These are phyloP conservation scores for Irpex sp. DNA, from an alignment of 1,284 basidiomycete genomes.

Conservation along the genomic window DNA sequence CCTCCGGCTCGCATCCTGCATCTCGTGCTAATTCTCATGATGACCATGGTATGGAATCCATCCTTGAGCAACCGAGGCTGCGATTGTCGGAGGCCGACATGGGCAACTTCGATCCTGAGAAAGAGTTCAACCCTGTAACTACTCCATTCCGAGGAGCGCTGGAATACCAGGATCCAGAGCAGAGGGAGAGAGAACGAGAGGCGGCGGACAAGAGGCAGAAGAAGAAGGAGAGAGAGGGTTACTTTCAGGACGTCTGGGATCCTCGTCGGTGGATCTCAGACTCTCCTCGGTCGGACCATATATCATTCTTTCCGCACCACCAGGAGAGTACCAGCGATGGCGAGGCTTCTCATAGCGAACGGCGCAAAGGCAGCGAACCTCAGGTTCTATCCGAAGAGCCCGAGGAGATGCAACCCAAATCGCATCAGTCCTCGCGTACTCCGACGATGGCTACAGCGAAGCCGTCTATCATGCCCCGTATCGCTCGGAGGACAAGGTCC, in stretches of 20 bases:
- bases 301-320: conserved; percentile 16
- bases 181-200: conserved; percentile 38
- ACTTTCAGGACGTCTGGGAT: conserved; percentile 47
- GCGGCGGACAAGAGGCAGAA: conserved; percentile 52
- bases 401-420: conserved; percentile 11
- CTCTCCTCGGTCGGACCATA: conserved; percentile 44
- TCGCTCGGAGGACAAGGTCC: conserved; percentile 36
- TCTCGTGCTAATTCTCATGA: conserved; percentile 26
- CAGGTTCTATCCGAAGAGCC: conserved; percentile 9
- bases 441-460: conserved; percentile 3
- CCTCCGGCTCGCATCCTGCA: conserved; percentile 40
- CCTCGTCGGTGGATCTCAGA: conserved; percentile 57
- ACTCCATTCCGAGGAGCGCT: conserved; percentile 61
- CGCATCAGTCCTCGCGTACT: neutral
- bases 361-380: neutral
- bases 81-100: conserved; percentile 18
- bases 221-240: conserved; percentile 46
- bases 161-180: conserved; percentile 39
- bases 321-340: neutral
- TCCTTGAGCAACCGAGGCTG: conserved; percentile 23
- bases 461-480: conserved; percentile 10
- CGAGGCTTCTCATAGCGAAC: neutral
- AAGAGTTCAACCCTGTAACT: conserved; percentile 27
- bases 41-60: conserved; percentile 11
- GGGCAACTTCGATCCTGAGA: conserved; percentile 28